Base-by-base conservation (phyloP, 352 stramenopile genomes). In the Pythium guiyangense region DNA sequence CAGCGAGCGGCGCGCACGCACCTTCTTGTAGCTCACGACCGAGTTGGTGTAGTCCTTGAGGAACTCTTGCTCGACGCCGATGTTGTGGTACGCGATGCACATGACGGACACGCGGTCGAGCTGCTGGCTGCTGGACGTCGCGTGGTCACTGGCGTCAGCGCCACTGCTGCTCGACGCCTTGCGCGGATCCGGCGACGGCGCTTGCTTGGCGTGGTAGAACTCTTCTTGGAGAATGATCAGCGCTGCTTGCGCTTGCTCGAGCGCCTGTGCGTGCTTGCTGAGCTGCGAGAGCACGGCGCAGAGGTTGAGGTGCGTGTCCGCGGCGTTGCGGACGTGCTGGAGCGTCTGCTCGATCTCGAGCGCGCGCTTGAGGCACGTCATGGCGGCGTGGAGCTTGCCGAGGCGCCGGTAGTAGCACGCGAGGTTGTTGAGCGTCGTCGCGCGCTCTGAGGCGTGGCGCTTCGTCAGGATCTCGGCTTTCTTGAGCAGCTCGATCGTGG, bases 31-130 rank as follows among this genome's bases (percentile, higher is more conserved):
- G 56, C 82, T 95, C n/a, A 74, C 51, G 12, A 97, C 70, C 26
- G 72, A 86, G 52, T 91, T 71, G 43, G 87, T 71, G 52, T 85
- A 97, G 51, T 94, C 80, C 48, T 97, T 96, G 3, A 97, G 66
- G 56, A 97, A 97, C 60, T 98, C 93, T 54, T 97, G 86, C 73
- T 98, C 93, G 11, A 98, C 93, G 29, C 90, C 93, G 52, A 98
- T 88, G 61, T 98, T 98, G 66, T 98, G 92, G 64, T 98, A 97
- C 14, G 92, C 90, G 53, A 98, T 97, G 49, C 86, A 94, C 63
- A 98, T 83, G 48, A 97, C 91, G 0, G 92, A 95, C 18, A 97
- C 86, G 35, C 89, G 74, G 57, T 98, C 92, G 2, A 86, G 56
- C 47, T 80, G 63, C 26, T 58, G 52, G 17, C 29, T 46, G 11